Evolutionary conservation across 148 eudicot genomes (phyloP).

Genomic region (Chenopodium berlandieri): DNA sequence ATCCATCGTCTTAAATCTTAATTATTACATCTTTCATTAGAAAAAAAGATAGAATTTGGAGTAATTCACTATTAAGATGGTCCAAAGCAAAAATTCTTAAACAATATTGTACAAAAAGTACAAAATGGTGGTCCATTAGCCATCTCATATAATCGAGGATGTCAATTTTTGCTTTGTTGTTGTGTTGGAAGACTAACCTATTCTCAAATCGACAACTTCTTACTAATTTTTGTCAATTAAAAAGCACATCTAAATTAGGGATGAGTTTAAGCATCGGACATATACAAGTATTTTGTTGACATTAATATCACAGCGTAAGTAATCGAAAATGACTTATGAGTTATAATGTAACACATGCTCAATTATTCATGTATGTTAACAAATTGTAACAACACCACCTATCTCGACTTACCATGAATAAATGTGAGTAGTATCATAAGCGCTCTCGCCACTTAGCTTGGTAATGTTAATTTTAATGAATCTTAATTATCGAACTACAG

Average conservation of each 20-base stretch:
- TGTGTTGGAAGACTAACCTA: background rate
- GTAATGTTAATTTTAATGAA: too few species aligned
- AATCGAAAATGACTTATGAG: background rate
- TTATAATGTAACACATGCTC: too few species aligned
- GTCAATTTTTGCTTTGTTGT: background rate
- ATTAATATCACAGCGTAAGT: background rate
- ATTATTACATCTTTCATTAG: background rate
- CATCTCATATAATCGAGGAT: slow-evolving; percentile 16
- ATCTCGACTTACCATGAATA: too few species aligned
- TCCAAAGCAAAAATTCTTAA: slow-evolving; percentile 5
- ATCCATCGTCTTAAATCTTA: background rate
- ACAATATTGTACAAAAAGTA: slow-evolving; percentile 6
- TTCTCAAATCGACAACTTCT: background rate
- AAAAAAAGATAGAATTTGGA: background rate
- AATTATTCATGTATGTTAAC: too few species aligned
- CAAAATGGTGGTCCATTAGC: slow-evolving; percentile 17
- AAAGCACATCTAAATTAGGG: background rate
- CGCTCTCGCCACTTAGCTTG: too few species aligned
- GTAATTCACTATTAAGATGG: slow-evolving; percentile 13
- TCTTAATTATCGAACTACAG: too few species aligned
- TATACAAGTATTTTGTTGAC: too few species aligned
- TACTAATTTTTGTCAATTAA: background rate
- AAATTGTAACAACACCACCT: too few species aligned
- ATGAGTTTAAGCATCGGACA: background rate
- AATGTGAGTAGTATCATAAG: too few species aligned